Conservation (phyloP, 148 eudicot species). For the Fagopyrum tataricum region DNA sequence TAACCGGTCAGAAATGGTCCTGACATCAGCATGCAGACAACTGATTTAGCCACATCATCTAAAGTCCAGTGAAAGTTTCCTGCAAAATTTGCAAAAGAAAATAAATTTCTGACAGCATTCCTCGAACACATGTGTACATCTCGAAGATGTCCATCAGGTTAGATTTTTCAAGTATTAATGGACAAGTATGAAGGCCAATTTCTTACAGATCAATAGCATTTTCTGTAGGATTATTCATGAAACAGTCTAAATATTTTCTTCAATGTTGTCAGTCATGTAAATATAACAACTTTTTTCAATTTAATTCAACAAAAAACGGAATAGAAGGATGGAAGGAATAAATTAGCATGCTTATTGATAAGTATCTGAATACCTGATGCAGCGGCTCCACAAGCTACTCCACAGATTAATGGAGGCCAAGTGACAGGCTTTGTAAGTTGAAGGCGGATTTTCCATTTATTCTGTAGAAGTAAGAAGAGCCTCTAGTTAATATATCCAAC, state of each 20-base stretch:
- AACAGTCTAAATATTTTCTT: background rate
- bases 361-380: conserved; percentile 64
- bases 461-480: conserved; percentile 32
- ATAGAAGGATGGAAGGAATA: background rate
- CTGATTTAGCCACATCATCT: conserved; percentile 86
- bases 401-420: conserved; percentile 98
- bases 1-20: conserved; percentile 93
- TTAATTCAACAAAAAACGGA: background rate
- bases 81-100: conserved; percentile 19
- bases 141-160: background rate
- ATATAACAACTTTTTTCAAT: background rate
- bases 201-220: background rate
- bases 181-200: background rate
- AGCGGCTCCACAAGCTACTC: conserved; percentile 99
- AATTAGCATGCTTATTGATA: background rate
- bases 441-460: conserved; percentile 93
- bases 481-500: background rate
- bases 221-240: background rate
- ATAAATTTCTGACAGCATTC: background rate
- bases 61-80: conserved; percentile 91
- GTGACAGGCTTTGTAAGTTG: conserved; percentile 96
- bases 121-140: background rate
- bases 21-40: conserved; percentile 90
- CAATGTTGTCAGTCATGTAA: background rate
- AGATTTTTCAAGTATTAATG: background rate